These are phyloP conservation scores for Phycomyces blakesleeanus DNA, from an alignment of 192 early-diverging fungal genomes.

Conservation along the genomic window DNA sequence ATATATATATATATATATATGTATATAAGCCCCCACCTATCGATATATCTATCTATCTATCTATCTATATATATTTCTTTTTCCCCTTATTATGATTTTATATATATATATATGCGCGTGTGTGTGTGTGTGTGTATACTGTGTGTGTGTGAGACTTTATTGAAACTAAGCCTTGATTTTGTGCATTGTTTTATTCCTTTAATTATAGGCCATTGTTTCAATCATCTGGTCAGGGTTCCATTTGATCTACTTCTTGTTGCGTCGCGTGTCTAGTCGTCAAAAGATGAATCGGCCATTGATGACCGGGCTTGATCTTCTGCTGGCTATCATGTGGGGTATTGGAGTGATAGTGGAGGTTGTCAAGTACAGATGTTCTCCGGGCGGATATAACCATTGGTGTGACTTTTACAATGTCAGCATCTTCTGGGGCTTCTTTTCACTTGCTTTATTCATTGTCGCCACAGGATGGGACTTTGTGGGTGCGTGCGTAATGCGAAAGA, in stretches of 20 bases:
- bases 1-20: too few species aligned
- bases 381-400: slow-evolving; percentile 32
- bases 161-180: too few species aligned
- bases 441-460: slow-evolving; percentile 19
- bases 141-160: too few species aligned
- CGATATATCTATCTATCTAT: too few species aligned
- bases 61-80: too few species aligned
- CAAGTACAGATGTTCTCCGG: slow-evolving; percentile 22
- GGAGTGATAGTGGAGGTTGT: slow-evolving; percentile 27
- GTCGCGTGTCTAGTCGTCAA: slow-evolving; percentile 12
- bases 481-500: slow-evolving; percentile 10
- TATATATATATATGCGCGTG: too few species aligned
- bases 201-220: slow-evolving; percentile 19
- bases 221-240: slow-evolving; percentile 20
- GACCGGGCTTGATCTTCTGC: slow-evolving; percentile 22
- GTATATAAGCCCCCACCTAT: too few species aligned
- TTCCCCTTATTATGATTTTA: too few species aligned
- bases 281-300: slow-evolving; percentile 33
- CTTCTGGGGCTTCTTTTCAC: slow-evolving; percentile 36
- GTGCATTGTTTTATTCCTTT: neutral
- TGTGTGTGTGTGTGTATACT: too few species aligned
- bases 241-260: slow-evolving; percentile 14
- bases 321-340: slow-evolving; percentile 36
- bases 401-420: slow-evolving; percentile 41
- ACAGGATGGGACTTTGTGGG: slow-evolving; percentile 33